Evolutionary conservation across 2,329 filamentous ascomycete species (phyloP), one percentile per base, ranked within the genome.

Genomic region (Aotearoamyces nothofagi): DNA sequence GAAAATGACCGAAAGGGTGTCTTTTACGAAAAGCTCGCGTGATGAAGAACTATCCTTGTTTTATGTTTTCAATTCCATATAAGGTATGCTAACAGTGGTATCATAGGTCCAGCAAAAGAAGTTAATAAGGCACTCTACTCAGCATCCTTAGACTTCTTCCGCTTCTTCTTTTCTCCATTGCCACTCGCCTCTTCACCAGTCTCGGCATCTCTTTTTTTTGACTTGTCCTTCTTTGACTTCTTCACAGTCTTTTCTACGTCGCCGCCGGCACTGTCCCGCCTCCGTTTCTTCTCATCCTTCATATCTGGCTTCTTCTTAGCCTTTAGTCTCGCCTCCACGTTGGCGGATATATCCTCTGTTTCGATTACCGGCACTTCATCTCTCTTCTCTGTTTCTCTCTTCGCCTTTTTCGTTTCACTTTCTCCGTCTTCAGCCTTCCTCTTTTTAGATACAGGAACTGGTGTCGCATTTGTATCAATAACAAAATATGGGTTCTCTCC

Each of bases 301-400:
- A 8, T 7, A 20, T 20, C 19, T 20, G n/a, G 19, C 19, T n/a
- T 16, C 12, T 29, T 14, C 11, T 29, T 29, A 11, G 16, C 26
- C 26, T 19, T 29, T 6, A 22, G 11, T n/a, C 17, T 29, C 5
- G 26, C 26, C 26, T 29, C 26, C 7, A 22, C 26, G 8, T 22
- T 16, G 8, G 26, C 4, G n/a, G 11, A 6, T 7, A 29, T 29
- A 29, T 29, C 26, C 15, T 29, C 17, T 9, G 11, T 29, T 14
- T 29, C 26, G n/a, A 26, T 15, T 15, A 16, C 24, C 4, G 15
- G 12, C 24, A 8, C 19, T n/a, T 20, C 19, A 8, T 20, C n/a
- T 20, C 19, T n/a, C n/a, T 20, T 20, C 19, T 20, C 19, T n/a
- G 8, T 7, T 20, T n/a, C 19, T 8, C 8, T 20, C 19, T 20